Percentiles rank a stretch among this genome's conserved stretches.
phyloP scores from a whole-genome alignment of 306 rosid genomes.

The Echinosophora koreensis region DNA sequence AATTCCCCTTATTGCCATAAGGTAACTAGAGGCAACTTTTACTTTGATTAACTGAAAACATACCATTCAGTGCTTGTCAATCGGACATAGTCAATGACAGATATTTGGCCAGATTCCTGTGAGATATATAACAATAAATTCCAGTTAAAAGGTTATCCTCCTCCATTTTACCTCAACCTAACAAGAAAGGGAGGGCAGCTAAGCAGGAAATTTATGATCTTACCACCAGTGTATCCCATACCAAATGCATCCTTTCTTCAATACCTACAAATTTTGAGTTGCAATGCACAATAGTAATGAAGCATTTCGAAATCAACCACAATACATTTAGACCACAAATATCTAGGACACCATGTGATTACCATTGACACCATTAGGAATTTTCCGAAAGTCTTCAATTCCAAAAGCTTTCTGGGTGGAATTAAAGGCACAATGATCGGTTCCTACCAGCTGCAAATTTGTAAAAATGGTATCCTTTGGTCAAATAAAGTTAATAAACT shows the following conservation, averaged over 20 bases:
- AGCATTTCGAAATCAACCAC: constrained; percentile 41
- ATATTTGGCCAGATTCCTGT: constrained; percentile 94
- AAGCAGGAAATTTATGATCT: constrained; percentile 47
- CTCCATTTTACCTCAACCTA: constrained; percentile 17
- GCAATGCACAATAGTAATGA: constrained; percentile 35
- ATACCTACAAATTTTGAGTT: constrained; percentile 67
- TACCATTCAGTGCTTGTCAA: constrained; percentile 93
- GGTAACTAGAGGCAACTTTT: constrained; percentile 13
- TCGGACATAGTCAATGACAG: constrained; percentile 83
- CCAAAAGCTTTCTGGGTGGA: constrained; percentile 92
- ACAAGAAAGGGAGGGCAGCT: constrained; percentile 25
- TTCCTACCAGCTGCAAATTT: constrained; percentile 88
- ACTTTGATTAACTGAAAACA: constrained; percentile 36
- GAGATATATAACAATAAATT: constrained; percentile 34
- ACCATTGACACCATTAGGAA: constrained; percentile 98
- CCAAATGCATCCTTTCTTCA: constrained; percentile 95
- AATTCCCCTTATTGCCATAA: constrained; percentile 29
- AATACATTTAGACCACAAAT: constrained; percentile 28
- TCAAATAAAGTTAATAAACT: constrained; percentile 37
- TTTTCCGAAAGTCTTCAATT: constrained; percentile 85
- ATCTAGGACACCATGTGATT: constrained; percentile 42
- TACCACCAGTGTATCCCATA: constrained; percentile 98
- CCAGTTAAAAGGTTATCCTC: constrained; percentile 38
- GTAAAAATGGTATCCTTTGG: constrained; percentile 32
- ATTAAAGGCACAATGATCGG: constrained; percentile 87